A percentile compares a stretch with the other conserved stretches of the same genome.
Conservation (phyloP, 257 asterid genomes). For the Eustoma russellianum region DNA sequence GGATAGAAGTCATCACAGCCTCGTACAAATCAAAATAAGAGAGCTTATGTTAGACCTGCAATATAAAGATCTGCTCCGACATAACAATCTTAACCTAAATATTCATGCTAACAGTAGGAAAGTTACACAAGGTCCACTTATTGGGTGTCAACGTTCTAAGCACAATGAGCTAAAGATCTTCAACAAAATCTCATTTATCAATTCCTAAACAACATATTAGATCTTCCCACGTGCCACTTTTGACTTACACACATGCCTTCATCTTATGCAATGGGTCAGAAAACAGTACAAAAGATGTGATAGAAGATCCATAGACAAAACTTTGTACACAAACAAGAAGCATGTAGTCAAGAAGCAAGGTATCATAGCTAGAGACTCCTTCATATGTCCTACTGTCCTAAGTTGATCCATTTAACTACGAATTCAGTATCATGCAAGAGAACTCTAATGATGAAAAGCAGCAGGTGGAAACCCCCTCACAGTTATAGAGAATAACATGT, state of each 20-base stretch:
- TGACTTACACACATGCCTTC: too few relatives aligned
- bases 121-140: too few relatives aligned
- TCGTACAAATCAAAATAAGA: conserved; percentile 15
- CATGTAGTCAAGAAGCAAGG: background rate
- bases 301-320: background rate
- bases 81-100: background rate
- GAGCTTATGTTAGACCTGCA: conserved; percentile 2
- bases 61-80: background rate
- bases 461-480: background rate
- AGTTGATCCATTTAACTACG: background rate
- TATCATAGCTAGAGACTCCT: background rate
- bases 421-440: too few relatives aligned
- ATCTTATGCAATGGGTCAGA: too few relatives aligned
- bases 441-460: background rate
- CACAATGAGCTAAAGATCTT: too few relatives aligned
- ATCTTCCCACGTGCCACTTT: too few relatives aligned
- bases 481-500: background rate
- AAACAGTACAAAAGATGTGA: background rate
- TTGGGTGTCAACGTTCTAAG: too few relatives aligned
- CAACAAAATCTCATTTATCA: too few relatives aligned
- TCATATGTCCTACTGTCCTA: background rate
- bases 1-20: conserved; percentile 23
- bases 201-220: too few relatives aligned
- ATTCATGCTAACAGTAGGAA: too few relatives aligned
- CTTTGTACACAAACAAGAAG: background rate